Percentiles rank a stretch among this genome's conserved stretches.
Evolutionary conservation across 2,329 filamentous ascomycete species (phyloP).

Genomic region (Cladobotryum protrusum): DNA sequence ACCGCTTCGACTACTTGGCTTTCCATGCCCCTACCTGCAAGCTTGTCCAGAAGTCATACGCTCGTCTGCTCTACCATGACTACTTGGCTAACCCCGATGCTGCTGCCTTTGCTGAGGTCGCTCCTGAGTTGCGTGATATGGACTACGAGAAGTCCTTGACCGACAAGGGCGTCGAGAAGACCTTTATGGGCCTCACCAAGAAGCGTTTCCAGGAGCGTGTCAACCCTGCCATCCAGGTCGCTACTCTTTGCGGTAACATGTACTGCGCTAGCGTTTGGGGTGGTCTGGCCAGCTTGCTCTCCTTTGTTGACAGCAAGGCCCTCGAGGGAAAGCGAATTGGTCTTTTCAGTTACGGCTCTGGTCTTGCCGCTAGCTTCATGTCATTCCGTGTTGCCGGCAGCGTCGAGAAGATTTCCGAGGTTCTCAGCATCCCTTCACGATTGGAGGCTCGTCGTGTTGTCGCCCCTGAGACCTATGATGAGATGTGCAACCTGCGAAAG

Average conservation of each 20-base stretch:
- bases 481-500: slow-evolving; percentile 77
- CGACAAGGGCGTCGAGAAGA: slow-evolving; percentile 81
- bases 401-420: slow-evolving; percentile 60
- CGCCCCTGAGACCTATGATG: slow-evolving; percentile 65
- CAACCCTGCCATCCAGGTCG: slow-evolving; percentile 64
- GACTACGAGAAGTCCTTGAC: slow-evolving; percentile 73
- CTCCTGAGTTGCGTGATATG: slow-evolving; percentile 69
- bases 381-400: slow-evolving; percentile 68
- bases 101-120: slow-evolving; percentile 65
- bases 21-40: slow-evolving; percentile 88
- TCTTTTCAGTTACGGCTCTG: slow-evolving; percentile 75
- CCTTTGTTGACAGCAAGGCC: slow-evolving; percentile 54
- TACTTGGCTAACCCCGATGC: slow-evolving; percentile 65
- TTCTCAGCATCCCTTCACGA: slow-evolving; percentile 62
- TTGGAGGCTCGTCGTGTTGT: slow-evolving; percentile 61
- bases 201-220: slow-evolving; percentile 78
- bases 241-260: slow-evolving; percentile 69
- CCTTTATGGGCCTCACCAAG: slow-evolving; percentile 77
- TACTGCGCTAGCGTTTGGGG: slow-evolving; percentile 69
- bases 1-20: slow-evolving; percentile 76
- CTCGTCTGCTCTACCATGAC: slow-evolving; percentile 78
- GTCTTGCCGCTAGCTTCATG: slow-evolving; percentile 65
- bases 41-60: slow-evolving; percentile 79
- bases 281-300: slow-evolving; percentile 65
- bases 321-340: slow-evolving; percentile 67